These are phyloP conservation scores for Cudoniella acicularis DNA, from an alignment of 495 filamentous ascomycete species.

Conservation along the genomic window DNA sequence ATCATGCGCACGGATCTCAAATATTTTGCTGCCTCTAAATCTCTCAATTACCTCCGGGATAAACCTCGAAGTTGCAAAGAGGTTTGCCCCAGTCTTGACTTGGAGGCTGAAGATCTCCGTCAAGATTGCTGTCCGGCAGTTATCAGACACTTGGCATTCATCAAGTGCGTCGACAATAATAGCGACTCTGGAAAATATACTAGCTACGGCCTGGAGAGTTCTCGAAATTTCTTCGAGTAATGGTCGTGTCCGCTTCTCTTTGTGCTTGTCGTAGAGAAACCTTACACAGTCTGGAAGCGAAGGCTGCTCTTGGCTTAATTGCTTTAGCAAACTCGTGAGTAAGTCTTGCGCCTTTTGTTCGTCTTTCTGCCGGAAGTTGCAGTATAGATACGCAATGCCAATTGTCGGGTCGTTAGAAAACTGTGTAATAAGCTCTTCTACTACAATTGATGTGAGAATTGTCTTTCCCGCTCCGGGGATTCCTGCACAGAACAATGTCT, in stretches of 20 bases:
- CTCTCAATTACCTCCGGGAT: conserved; percentile 26
- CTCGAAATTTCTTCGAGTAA: conserved; percentile 29
- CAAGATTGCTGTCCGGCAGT: conserved; percentile 29
- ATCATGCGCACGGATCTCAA: conserved; percentile 24
- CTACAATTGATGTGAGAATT: too few species aligned
- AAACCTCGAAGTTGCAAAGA: conserved; percentile 32
- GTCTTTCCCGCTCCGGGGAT: conserved; percentile 30
- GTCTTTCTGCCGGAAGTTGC: too few species aligned
- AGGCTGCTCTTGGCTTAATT: conserved; percentile 28
- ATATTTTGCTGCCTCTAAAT: conserved; percentile 23
- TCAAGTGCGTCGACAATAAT: conserved; percentile 47
- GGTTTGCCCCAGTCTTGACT: conserved; percentile 19
- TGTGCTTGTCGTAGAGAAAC: conserved; percentile 23
- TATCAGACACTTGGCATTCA: conserved; percentile 32
- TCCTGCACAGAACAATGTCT: too few species aligned
- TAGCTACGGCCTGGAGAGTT: conserved; percentile 26
- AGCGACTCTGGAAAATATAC: conserved; percentile 29
- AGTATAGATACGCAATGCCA: conserved; percentile 38
- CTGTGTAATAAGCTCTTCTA: conserved; percentile 30
- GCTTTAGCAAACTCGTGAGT: conserved; percentile 35
- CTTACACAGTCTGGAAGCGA: conserved; percentile 24
- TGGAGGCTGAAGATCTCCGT: conserved; percentile 32
- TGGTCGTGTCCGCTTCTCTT: conserved; percentile 26
- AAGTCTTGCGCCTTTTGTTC: conserved; percentile 31
- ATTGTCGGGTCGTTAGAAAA: conserved; percentile 23